Base-by-base conservation (phyloP, 805 yeast species). In the Gaillardinia entomophila region DNA sequence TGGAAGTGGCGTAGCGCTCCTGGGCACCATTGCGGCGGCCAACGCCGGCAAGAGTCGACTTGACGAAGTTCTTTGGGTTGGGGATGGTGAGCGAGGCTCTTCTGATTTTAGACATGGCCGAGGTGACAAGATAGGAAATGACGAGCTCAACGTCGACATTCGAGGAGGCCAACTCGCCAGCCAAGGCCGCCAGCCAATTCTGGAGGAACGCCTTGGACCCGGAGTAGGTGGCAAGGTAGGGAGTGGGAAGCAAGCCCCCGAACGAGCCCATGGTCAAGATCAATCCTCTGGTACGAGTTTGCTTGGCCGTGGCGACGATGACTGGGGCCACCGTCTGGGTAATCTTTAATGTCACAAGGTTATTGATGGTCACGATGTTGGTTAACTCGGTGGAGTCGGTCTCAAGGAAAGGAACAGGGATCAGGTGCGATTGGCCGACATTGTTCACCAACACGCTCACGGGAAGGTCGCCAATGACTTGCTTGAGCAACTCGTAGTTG, bases 191-290 rank as follows among this genome's bases (percentile, higher is more conserved):
- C 30, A 92, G 84, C 97, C 98, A 92, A 37, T 79, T 76, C 64
- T 92, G 97, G 54, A 92, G 71, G 59, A 92, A 92, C 5, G 95
- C 87, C 66, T 92, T 92, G 29, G 97, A 87, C 16, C 98, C 98
- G 13, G 97, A 83, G 66, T 92, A 92, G 8, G 89, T 83, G 13
- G 97, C 95, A 47, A 92, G 72, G 46, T 78, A 71, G 15, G 98
- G 97, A 10, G 96, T 81, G 35, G 98, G 97, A 29, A 86, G 68
- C 45, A 89, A 71, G 3, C 97, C 98, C 33, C 96, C 95, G 53
- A 92, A 90, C 3, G 97, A 90, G 28, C 97, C 97, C 96, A 92
- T 86, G 19, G 92, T 88, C 46, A 92, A 68, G 38, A 92, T 75
- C 49, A 92, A 72, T 25, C 95, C 96, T 10, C 22, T 19, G 36